A percentile compares a stretch with the other conserved stretches of the same genome.
These are phyloP conservation scores for Mucuna pruriens DNA, from an alignment of 306 rosid genomes.

Conservation along the genomic window DNA sequence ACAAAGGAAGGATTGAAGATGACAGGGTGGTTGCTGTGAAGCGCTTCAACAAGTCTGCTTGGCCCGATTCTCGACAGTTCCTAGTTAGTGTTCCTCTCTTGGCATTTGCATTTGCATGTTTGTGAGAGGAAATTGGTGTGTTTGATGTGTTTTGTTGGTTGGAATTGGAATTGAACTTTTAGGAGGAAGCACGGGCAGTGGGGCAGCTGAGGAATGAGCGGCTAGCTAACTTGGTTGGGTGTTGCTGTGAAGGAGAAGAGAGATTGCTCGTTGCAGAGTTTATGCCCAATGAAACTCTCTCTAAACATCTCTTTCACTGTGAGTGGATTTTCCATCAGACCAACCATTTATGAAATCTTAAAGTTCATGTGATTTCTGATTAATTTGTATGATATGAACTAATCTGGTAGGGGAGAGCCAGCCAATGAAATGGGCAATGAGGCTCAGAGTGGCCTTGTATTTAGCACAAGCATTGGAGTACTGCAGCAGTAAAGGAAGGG, in stretches of 20 bases:
- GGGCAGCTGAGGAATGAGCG: constrained; percentile 74
- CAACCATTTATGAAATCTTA: too few relatives aligned
- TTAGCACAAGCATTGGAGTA: constrained; percentile 83
- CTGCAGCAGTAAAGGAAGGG: constrained; percentile 74
- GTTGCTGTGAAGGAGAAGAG: constrained; percentile 79
- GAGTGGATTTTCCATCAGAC: too few relatives aligned
- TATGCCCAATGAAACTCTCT: constrained; percentile 87
- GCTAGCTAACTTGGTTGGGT: constrained; percentile 80
- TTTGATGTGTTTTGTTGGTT: constrained; percentile 15
- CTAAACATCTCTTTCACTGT: constrained; percentile 89
- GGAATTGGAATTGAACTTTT: too few relatives aligned
- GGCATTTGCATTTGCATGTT: not conserved
- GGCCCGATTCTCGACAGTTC: constrained; percentile 90
- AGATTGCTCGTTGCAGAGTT: constrained; percentile 81
- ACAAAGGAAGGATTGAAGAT: constrained; percentile 65
- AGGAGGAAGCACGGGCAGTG: constrained; percentile 88
- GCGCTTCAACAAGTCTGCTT: constrained; percentile 78
- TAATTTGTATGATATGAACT: constrained; percentile 28
- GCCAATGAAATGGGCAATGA: constrained; percentile 96
- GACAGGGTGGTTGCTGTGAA: constrained; percentile 68
- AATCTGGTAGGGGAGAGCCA: constrained; percentile 69
- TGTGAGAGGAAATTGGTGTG: constrained; percentile 1
- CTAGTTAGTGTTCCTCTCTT: constrained; percentile 48
- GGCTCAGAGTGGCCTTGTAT: constrained; percentile 88
- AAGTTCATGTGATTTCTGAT: too few relatives aligned